Percentiles rank a stretch among this genome's conserved stretches.
phyloP scores from a whole-genome alignment of 2,329 filamentous ascomycete species.

The Rutstroemia sp. region DNA sequence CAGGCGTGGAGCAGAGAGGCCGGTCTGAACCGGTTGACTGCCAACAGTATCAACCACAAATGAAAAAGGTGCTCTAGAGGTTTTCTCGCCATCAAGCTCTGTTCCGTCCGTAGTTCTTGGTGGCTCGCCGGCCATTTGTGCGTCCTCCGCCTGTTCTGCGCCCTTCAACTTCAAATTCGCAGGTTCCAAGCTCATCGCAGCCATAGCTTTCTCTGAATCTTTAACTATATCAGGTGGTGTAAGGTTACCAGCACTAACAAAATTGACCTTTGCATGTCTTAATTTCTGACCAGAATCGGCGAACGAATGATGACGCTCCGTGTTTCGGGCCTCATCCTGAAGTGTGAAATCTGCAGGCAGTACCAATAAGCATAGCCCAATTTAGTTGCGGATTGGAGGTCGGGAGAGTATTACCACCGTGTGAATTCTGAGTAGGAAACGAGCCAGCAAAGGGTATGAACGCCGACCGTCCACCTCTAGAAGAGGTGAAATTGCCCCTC shows the following conservation, averaged over 20 bases:
- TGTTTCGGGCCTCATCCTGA: constrained; percentile 51
- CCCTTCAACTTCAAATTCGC: neutral
- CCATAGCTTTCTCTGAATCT: constrained; percentile 25
- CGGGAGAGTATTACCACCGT: constrained; percentile 13
- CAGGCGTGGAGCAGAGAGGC: constrained; percentile 26
- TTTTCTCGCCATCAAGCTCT: constrained; percentile 4
- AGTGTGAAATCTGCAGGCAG: constrained; percentile 30
- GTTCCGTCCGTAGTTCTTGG: neutral
- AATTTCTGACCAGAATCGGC: constrained; percentile 43
- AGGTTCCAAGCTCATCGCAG: constrained; percentile 18
- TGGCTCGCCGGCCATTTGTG: neutral
- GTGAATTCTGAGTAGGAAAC: constrained; percentile 9
- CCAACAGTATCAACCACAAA: constrained; percentile 33
- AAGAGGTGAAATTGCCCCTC: constrained; percentile 13
- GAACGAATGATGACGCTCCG: constrained; percentile 40
- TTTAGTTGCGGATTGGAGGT: neutral
- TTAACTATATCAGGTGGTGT: constrained; percentile 24
- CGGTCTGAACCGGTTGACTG: constrained; percentile 24
- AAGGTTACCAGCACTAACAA: constrained; percentile 51
- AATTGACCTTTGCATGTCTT: constrained; percentile 47
- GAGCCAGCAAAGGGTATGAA: constrained; percentile 20
- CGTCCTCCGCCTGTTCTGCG: constrained; percentile 2
- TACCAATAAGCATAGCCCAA: neutral
- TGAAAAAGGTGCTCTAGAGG: neutral
- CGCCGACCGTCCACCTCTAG: constrained; percentile 11